Conservation (phyloP, 208 protist species). For the Blastocrithidia nonstop region DNA sequence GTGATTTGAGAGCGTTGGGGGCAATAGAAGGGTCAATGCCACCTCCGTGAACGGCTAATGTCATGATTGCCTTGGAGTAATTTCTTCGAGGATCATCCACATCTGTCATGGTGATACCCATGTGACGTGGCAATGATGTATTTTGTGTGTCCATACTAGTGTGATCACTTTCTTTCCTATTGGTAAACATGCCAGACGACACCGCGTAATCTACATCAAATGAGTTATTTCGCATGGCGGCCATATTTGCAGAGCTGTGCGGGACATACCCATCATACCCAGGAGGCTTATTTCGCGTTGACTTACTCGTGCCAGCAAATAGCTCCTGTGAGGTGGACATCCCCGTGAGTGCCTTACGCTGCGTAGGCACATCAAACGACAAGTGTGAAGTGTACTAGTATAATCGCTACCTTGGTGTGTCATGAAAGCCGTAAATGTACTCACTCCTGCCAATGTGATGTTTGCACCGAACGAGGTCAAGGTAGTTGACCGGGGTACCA, state of each 20-base stretch:
- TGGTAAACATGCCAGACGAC: no score
- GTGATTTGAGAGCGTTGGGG: conserved; percentile 18
- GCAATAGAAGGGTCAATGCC: conserved; percentile 36
- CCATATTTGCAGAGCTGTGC: no score
- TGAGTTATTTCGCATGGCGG: no score
- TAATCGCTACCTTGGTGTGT: conserved; percentile 14
- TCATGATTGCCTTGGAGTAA: conserved; percentile 83
- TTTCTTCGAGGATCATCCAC: conserved; percentile 13
- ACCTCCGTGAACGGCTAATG: conserved; percentile 69
- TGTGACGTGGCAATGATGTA: no score
- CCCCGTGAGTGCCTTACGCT: conserved; percentile 54
- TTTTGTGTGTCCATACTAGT: no score
- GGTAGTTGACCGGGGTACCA: conserved; percentile 32
- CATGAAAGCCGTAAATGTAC: conserved; percentile 32
- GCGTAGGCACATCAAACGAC: conserved; percentile 22
- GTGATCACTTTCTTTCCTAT: no score
- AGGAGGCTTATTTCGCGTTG: not conserved
- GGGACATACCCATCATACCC: no score
- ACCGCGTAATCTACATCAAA: no score
- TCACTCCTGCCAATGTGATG: conserved; percentile 48
- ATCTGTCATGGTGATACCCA: conserved; percentile 28
- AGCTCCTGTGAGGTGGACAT: conserved; percentile 61
- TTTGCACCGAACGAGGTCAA: conserved; percentile 69
- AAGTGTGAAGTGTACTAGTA: conserved; percentile 9
- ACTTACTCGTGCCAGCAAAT: conserved; percentile 9